Percentiles rank a stretch among this genome's conserved stretches.
These are phyloP conservation scores for Colletotrichum trifolii DNA, from an alignment of 2,329 filamentous ascomycete genomes.

Conservation along the genomic window DNA sequence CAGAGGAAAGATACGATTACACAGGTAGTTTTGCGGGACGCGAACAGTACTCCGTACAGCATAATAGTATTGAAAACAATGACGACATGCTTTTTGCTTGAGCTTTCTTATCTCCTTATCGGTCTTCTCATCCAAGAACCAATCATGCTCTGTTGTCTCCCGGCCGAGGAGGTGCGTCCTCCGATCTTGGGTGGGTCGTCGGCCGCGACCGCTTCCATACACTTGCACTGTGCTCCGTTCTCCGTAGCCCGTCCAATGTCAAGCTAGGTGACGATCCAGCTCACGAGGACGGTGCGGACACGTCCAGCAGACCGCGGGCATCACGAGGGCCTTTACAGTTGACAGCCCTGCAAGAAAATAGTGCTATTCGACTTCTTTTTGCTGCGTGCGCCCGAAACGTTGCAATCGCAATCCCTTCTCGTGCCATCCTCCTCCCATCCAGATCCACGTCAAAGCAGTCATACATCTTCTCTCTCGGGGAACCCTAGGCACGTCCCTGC, in stretches of 20 bases:
- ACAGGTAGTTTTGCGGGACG: no score
- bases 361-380: no score
- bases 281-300: slow-evolving; percentile 1
- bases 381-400: no score
- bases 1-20: no score
- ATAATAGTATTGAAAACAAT: neutral
- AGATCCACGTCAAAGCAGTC: no score
- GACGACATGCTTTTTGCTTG: slow-evolving; percentile 16
- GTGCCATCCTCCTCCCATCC: no score
- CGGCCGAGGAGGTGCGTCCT: slow-evolving; percentile 29
- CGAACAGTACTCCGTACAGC: no score
- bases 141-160: slow-evolving; percentile 9
- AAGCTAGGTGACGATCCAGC: no score
- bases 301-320: neutral
- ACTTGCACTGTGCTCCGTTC: no score
- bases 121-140: neutral
- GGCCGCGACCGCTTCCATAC: slow-evolving; percentile 13
- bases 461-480: neutral
- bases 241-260: no score
- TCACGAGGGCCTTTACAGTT: slow-evolving; percentile 13
- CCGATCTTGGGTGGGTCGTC: slow-evolving; percentile 8
- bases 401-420: no score
- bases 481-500: neutral
- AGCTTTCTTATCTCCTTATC: slow-evolving; percentile 6
- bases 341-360: no score